These are phyloP conservation scores for Suhomyces coccinellae DNA, from an alignment of 1,139 yeast genomes.

Conservation along the genomic window DNA sequence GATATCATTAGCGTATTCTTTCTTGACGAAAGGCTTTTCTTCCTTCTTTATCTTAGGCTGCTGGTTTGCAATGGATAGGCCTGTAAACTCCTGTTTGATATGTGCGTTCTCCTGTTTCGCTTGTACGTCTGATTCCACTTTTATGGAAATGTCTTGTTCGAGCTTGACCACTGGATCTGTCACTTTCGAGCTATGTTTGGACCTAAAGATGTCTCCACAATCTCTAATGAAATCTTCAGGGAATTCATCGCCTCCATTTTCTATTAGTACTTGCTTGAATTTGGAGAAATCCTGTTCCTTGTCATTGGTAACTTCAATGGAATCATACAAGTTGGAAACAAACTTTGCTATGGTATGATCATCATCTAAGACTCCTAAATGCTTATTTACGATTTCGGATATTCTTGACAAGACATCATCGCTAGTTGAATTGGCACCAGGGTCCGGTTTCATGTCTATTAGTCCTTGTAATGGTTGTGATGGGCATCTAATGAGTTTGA, in stretches of 20 bases:
- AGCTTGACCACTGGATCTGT: background rate
- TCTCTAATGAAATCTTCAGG: constrained; percentile 44
- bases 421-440: background rate
- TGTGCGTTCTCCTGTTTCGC: background rate
- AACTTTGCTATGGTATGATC: constrained; percentile 60
- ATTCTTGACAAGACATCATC: background rate
- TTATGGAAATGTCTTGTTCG: background rate
- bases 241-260: constrained; percentile 67
- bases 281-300: constrained; percentile 20
- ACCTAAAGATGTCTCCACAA: constrained; percentile 23
- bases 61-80: constrained; percentile 19
- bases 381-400: constrained; percentile 7
- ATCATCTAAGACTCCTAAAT: constrained; percentile 22
- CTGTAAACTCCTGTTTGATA: constrained; percentile 15
- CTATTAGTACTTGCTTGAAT: constrained; percentile 46
- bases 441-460: background rate
- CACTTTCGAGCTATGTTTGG: background rate
- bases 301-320: constrained; percentile 4
- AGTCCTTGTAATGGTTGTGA: background rate
- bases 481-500: too few species aligned
- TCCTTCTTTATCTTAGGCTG: background rate
- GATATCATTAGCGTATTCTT: background rate
- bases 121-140: background rate
- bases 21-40: background rate
- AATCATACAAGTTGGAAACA: constrained; percentile 48